Conservation (phyloP, 2,329 filamentous ascomycete species). For the Cordyceps fumosorosea region DNA sequence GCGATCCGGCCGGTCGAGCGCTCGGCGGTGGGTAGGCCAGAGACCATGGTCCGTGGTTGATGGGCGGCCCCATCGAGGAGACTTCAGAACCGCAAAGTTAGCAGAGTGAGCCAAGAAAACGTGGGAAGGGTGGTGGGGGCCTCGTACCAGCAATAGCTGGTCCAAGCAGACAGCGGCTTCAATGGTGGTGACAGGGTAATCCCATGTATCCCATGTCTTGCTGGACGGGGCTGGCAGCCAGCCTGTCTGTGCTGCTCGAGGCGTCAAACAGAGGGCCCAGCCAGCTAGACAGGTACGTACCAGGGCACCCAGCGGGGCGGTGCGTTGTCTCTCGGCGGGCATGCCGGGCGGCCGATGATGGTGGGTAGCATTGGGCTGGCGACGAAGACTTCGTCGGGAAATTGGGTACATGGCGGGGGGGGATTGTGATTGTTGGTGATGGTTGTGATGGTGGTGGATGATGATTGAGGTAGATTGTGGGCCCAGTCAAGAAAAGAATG, state of each 20-base stretch:
- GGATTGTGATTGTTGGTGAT: background rate
- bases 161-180: background rate
- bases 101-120: background rate
- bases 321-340: slow-evolving; percentile 5
- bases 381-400: background rate
- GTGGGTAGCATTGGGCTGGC: background rate
- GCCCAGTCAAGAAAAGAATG: background rate
- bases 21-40: background rate
- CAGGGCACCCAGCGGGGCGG: background rate
- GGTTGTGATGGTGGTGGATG: background rate
- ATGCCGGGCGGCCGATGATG: slow-evolving; percentile 2
- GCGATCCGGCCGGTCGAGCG: background rate
- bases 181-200: background rate
- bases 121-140: background rate
- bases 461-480: background rate
- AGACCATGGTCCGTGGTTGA: background rate
- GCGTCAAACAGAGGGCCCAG: background rate
- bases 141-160: background rate
- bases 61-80: slow-evolving; percentile 1
- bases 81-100: background rate
- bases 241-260: background rate
- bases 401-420: background rate
- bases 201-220: background rate
- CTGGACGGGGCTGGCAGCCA: background rate
- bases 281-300: background rate